Conservation (phyloP, 208 protist genomes). For the Naegleria lovaniensis region DNA sequence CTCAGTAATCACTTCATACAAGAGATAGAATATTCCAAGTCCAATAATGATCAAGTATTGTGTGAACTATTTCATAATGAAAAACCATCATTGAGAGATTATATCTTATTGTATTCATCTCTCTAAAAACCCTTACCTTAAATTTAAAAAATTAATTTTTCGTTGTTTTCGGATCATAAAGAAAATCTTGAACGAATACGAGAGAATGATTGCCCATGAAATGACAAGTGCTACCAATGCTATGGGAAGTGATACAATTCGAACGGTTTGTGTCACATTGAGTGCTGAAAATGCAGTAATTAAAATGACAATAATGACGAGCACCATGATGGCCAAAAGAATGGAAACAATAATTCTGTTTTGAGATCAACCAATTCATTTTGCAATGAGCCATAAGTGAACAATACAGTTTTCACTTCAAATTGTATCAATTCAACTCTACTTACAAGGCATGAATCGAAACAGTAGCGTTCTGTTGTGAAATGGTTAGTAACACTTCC, state of each 20-base stretch:
- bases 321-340: not conserved
- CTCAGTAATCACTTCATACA: not conserved
- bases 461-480: not conserved
- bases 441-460: not conserved
- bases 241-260: not conserved
- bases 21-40: not conserved
- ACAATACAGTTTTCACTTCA: too few species aligned
- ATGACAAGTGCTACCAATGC: not conserved
- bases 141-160: not conserved
- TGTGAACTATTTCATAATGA: too few species aligned
- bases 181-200: not conserved
- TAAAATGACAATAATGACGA: not conserved
- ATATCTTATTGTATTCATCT: too few species aligned
- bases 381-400: too few species aligned
- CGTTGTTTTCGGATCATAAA: not conserved
- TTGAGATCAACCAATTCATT: too few species aligned
- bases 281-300: not conserved
- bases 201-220: not conserved
- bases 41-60: not conserved
- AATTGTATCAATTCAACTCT: not conserved
- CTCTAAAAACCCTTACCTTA: not conserved
- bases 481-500: not conserved
- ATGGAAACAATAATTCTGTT: not conserved
- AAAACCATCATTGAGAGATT: too few species aligned
- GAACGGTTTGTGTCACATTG: not conserved